Percentiles rank a stretch among this genome's conserved stretches.
Evolutionary conservation across 192 early-diverging fungal species (phyloP).

Genomic region (Coemansia interrupta): DNA sequence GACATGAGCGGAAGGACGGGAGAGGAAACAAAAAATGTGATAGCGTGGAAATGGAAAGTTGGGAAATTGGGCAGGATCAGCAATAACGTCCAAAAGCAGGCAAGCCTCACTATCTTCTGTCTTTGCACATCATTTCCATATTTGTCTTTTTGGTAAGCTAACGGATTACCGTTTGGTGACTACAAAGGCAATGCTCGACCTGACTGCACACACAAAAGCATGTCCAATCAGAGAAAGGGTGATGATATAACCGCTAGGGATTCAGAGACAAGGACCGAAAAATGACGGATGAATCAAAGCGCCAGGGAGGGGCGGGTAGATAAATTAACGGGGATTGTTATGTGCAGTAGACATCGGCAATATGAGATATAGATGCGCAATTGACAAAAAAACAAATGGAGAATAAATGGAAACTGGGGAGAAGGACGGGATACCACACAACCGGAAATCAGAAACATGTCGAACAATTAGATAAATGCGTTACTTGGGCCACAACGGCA

Average conservation of each 20-base stretch:
- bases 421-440: background rate
- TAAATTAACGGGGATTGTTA: background rate
- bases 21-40: too few relatives aligned
- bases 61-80: background rate
- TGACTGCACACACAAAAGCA: too few relatives aligned
- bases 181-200: too few relatives aligned
- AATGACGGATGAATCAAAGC: background rate
- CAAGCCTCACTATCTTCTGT: background rate
- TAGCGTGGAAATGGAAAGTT: background rate
- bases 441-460: conserved; percentile 1
- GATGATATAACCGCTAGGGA: background rate
- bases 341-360: background rate
- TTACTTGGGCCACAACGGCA: too few relatives aligned
- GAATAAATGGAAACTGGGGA: conserved; percentile 1
- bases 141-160: background rate
- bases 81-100: conserved; percentile 3
- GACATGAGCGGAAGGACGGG: too few relatives aligned
- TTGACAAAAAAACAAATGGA: background rate
- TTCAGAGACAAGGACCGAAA: background rate
- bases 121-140: background rate
- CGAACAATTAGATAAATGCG: background rate
- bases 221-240: too few relatives aligned
- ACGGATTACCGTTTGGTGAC: too few relatives aligned
- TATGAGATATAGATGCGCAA: too few relatives aligned
- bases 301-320: background rate